Percentiles rank a stretch among this genome's conserved stretches.
phyloP scores from a whole-genome alignment of 192 early-diverging fungal species.

The Backusella australiensis region DNA sequence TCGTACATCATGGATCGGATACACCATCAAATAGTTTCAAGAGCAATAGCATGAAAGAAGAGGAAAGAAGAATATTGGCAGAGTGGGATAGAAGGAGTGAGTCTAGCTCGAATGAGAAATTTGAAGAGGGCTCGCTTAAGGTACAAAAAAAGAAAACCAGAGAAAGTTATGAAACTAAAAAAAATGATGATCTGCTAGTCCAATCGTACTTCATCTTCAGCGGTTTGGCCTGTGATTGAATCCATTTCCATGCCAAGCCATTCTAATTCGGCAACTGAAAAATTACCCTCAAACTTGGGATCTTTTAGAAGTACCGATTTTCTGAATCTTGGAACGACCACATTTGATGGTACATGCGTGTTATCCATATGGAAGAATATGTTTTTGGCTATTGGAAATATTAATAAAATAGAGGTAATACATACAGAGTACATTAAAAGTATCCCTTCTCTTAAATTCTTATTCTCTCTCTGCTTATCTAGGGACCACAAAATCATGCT shows the following conservation, averaged over 20 bases:
- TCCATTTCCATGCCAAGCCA: conserved; percentile 14
- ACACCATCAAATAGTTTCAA: background rate
- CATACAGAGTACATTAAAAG: background rate
- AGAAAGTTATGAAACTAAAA: background rate
- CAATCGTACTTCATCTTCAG: conserved; percentile 38
- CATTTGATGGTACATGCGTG: conserved; percentile 41
- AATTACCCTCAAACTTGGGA: conserved; percentile 41
- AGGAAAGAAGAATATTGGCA: background rate
- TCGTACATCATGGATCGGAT: conserved; percentile 18
- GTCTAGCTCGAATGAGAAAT: conserved; percentile 23
- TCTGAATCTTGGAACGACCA: conserved; percentile 42
- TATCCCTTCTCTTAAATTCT: background rate
- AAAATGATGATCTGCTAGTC: conserved; percentile 11
- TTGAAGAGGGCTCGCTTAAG: conserved; percentile 4
- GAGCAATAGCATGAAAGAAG: background rate
- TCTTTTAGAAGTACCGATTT: conserved; percentile 58
- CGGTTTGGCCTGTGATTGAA: conserved; percentile 16
- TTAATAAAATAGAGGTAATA: conserved; percentile 58
- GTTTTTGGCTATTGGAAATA: conserved; percentile 71
- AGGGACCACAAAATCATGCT: conserved; percentile 58
- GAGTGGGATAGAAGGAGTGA: conserved; percentile 33
- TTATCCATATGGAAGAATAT: conserved; percentile 76
- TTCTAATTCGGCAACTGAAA: conserved; percentile 42
- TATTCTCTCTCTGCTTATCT: background rate
- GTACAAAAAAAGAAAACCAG: background rate